phyloP scores from a whole-genome alignment of 352 stramenopile species.

The Pythium oligandrum region DNA sequence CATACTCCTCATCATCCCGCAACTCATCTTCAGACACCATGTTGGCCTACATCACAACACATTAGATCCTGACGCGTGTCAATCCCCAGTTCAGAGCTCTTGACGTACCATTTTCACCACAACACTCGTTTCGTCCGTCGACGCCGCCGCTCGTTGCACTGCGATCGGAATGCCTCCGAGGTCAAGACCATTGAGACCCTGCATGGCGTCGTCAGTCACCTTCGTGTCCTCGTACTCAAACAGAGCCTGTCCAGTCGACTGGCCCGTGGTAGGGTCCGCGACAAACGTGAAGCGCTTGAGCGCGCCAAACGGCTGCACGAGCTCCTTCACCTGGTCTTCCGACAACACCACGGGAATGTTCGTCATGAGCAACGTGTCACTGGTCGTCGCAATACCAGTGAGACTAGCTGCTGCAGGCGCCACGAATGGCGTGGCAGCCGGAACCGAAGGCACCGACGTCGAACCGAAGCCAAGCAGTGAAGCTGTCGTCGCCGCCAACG shows the following conservation, averaged over 20 bases:
- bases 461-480: constrained; percentile 1
- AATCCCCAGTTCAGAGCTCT: not conserved
- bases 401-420: not conserved
- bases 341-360: constrained; percentile 77
- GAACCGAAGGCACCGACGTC: not conserved
- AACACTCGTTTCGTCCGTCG: constrained; percentile 38
- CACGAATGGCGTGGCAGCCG: not conserved
- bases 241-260: constrained; percentile 62
- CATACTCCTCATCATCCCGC: constrained; percentile 82
- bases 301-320: constrained; percentile 78
- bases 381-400: not conserved
- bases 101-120: constrained; percentile 70
- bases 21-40: constrained; percentile 85
- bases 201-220: constrained; percentile 52
- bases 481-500: constrained; percentile 8
- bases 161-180: constrained; percentile 64
- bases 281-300: constrained; percentile 67
- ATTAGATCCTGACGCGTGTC: not conserved
- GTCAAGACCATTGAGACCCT: constrained; percentile 73
- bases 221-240: constrained; percentile 75
- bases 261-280: constrained; percentile 38
- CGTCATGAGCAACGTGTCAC: constrained; percentile 50
- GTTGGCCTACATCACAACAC: constrained; percentile 43
- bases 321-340: constrained; percentile 78
- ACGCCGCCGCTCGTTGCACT: constrained; percentile 49